A percentile compares a stretch with the other conserved stretches of the same genome.
phyloP scores from a whole-genome alignment of 2,329 filamentous ascomycete genomes.

The Lasiodiplodia sp. region DNA sequence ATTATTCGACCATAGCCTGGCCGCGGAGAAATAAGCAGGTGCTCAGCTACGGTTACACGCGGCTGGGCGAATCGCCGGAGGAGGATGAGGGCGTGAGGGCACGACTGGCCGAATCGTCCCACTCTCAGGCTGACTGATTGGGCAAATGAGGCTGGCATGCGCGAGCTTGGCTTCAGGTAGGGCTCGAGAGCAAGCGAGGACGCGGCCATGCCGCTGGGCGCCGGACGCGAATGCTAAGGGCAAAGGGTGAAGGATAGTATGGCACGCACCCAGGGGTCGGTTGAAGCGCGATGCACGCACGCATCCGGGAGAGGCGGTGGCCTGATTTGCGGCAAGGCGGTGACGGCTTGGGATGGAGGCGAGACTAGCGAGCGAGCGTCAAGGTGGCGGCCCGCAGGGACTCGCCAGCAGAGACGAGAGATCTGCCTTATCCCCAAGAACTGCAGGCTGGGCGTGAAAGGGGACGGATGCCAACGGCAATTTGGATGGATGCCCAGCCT shows the following conservation, averaged over 20 bases:
- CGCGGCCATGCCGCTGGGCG: conserved; percentile 4
- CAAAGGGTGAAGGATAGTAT: conserved; percentile 4
- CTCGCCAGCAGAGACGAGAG: conserved; percentile 10
- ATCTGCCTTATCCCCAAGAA: not conserved
- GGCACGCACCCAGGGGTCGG: conserved; percentile 3
- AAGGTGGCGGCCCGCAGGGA: not conserved
- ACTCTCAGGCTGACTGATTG: conserved; percentile 3
- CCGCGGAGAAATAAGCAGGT: not conserved
- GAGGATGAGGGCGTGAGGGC: not conserved
- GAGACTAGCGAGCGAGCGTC: conserved; percentile 9
- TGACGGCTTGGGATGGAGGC: not conserved
- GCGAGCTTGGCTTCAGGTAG: conserved; percentile 12
- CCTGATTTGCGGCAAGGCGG: conserved; percentile 24
- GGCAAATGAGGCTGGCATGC: conserved; percentile 6
- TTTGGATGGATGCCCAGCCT: not conserved
- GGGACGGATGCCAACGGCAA: not conserved
- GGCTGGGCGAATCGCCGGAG: not conserved
- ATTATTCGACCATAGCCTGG: not conserved
- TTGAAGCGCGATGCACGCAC: not conserved
- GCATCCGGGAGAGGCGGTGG: conserved; percentile 13
- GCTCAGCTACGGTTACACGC: conserved; percentile 1
- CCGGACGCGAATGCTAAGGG: not conserved
- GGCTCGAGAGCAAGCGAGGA: conserved; percentile 10
- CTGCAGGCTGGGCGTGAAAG: not conserved
- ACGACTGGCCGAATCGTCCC: conserved; percentile 4